These are phyloP conservation scores for Plenodomus biglobosus DNA, from an alignment of 2,329 filamentous ascomycete genomes.

Conservation along the genomic window DNA sequence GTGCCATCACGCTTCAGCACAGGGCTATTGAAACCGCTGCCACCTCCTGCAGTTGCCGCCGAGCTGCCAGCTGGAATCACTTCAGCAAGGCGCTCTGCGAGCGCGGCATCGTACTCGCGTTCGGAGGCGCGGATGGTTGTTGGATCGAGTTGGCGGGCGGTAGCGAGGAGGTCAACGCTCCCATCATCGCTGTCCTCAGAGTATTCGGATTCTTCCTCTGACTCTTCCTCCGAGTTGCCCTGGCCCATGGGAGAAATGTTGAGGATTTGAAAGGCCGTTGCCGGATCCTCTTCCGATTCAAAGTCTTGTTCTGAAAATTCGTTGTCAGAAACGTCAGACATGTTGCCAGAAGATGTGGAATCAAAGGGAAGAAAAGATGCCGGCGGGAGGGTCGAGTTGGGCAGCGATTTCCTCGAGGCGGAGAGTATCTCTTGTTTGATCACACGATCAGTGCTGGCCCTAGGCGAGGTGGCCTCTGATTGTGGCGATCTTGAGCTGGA, in stretches of 20 bases:
- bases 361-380: slow-evolving; percentile 48
- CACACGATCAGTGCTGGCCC: slow-evolving; percentile 12
- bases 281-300: slow-evolving; percentile 16
- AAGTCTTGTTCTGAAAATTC: slow-evolving; percentile 23
- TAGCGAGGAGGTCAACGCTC: slow-evolving; percentile 49
- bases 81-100: slow-evolving; percentile 52
- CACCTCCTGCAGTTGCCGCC: slow-evolving; percentile 53
- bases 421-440: slow-evolving; percentile 69
- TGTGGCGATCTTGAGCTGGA: slow-evolving; percentile 12
- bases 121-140: slow-evolving; percentile 45
- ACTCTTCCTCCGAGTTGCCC: slow-evolving; percentile 7
- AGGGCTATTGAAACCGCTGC: slow-evolving; percentile 52
- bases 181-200: slow-evolving; percentile 43
- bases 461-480: slow-evolving; percentile 1
- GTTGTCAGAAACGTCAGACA: slow-evolving; percentile 37
- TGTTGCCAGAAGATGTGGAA: slow-evolving; percentile 38
- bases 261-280: slow-evolving; percentile 31
- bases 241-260: slow-evolving; percentile 24
- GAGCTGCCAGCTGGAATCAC: slow-evolving; percentile 54
- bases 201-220: slow-evolving; percentile 26
- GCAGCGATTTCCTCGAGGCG: slow-evolving; percentile 65
- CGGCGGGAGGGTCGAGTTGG: slow-evolving; percentile 49
- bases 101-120: slow-evolving; percentile 51
- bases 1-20: not conserved
- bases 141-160: slow-evolving; percentile 49